These are phyloP conservation scores for Bryoglossum gracile DNA, from an alignment of 495 filamentous ascomycete genomes.

Conservation along the genomic window DNA sequence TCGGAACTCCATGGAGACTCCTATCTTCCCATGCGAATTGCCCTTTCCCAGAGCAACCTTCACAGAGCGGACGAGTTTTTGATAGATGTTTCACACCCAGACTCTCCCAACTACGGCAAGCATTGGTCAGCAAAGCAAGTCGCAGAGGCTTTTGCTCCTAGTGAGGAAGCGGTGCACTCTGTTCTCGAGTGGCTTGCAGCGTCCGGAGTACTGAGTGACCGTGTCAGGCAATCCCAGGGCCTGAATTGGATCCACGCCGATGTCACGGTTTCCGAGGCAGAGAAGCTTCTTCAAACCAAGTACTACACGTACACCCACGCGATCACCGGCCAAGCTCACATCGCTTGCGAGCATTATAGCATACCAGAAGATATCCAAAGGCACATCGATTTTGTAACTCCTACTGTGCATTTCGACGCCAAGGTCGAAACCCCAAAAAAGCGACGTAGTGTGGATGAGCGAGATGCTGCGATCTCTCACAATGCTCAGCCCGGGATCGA, in stretches of 20 bases:
- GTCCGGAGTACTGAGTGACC: conserved; percentile 2
- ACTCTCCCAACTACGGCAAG: conserved; percentile 18
- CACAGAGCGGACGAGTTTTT: conserved; percentile 42
- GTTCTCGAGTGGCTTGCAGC: conserved; percentile 6
- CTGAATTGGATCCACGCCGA: conserved; percentile 29
- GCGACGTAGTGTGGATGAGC: neutral
- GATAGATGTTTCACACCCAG: conserved; percentile 36
- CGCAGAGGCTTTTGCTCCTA: conserved; percentile 15
- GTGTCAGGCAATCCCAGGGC: conserved; percentile 14
- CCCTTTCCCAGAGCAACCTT: conserved; percentile 43
- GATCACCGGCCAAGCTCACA: conserved; percentile 32
- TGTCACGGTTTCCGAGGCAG: conserved; percentile 42
- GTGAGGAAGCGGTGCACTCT: neutral
- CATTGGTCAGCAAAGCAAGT: conserved; percentile 16
- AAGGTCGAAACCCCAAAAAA: conserved; percentile 18
- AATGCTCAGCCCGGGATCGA: conserved; percentile 6
- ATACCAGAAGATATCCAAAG: conserved; percentile 11
- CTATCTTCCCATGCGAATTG: conserved; percentile 42
- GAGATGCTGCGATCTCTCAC: conserved; percentile 15
- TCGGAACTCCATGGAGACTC: conserved; percentile 10
- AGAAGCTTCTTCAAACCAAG: conserved; percentile 48
- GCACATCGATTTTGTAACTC: conserved; percentile 17
- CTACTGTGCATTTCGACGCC: conserved; percentile 11
- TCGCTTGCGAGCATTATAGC: conserved; percentile 25
- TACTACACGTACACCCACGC: conserved; percentile 50